Evolutionary conservation across 2,329 filamentous ascomycete genomes (phyloP), one percentile per base, ranked within the genome.

Genomic region (Podosphaera aphanis): DNA sequence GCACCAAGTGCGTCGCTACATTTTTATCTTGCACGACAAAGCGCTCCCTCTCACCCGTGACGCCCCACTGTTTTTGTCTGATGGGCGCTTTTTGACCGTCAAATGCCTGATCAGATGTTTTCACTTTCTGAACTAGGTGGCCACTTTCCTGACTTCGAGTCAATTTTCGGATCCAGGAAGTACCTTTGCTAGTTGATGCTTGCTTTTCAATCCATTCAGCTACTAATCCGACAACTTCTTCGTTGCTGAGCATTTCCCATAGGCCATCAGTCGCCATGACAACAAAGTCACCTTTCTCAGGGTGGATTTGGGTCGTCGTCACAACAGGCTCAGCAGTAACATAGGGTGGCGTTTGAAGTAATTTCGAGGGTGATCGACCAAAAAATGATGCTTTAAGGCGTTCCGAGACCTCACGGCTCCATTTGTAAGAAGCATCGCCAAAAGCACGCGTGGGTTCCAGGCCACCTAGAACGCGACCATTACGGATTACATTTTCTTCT

Each of bases 201-300:
- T 94, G 81, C 19, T 74, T 75, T 61, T 98, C 90, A 42, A 98
- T 75, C 90, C 90, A 98, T 61, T 93, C 84, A 15, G 88, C 92
- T 3, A 98, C 90, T 2, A 98, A 73, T 0, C 90, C 90, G 44
- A 98, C 82, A 1, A 94, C 90, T 65, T 98, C 90, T 59, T 98
- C 90, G 56, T 95, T 98, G 42, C 84, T 94, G 50, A 98, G 70
- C 90, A 95, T 95, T 64, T 98, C 90, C 90, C 90, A 98, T 0
- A 98, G 70, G 3, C 90, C 90, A 59, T 98, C 90, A 0, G 90
- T 94, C 19, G 90, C 90, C 69, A 98, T 78, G 50, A 98, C 88
- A 11, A 98, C 69, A 56, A 98, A 98, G 59, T 98, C 90, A 40
- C 88, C 86, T 50, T 83, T 83, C 46, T 83, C 74, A 1, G 90